Evolutionary conservation across 495 filamentous ascomycete genomes (phyloP), one percentile per base, ranked within the genome.

Genomic region (Pyronema omphalodes): DNA sequence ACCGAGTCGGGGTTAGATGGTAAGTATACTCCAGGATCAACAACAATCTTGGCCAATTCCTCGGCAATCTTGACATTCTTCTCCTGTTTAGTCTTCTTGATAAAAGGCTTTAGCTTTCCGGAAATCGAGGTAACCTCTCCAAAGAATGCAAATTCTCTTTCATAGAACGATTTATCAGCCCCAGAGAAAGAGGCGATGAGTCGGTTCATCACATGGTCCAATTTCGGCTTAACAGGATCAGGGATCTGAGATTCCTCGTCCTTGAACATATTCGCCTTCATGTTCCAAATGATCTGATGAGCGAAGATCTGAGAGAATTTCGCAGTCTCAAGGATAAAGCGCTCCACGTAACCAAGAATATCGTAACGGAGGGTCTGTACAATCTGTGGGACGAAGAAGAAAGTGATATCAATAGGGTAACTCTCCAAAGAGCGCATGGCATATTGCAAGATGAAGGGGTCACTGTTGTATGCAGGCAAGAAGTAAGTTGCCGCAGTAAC

Each of bases 271-370:
- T 99, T 99, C 17, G 93, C 93, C 64, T 93, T 95, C 82, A 99
- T 99, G 65, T 96, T 99, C 93, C 93, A 99, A 57, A 99, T 96
- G 56, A 99, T 95, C 56, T 99, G 93, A 67, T 99, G 93, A 6
- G 93, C 88, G 66, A 99, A 99, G 0, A 95, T 71, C 65, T 95
- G 93, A 19, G 89, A 95, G 61, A 91, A 85, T 59, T 89, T 88
- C 1, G 86, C 88, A 3, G 93, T 93, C 70, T 99, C 91, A 18
- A 94, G 73, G 34, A 96, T 96, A 59, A 95, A 96, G 56, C 91
- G 76, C 64, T 96, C 88, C 0, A 94, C 88, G 65, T 96, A 96
- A 40, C 93, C 91, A 44, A 99, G 70, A 19, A 77, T 79, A 71
- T 99, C 93, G 60, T 94, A 94, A 39, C 93, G 82, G n/a, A 99